phyloP scores from a whole-genome alignment of 768 basidiomycete genomes.

The Dioszegia crocea region DNA sequence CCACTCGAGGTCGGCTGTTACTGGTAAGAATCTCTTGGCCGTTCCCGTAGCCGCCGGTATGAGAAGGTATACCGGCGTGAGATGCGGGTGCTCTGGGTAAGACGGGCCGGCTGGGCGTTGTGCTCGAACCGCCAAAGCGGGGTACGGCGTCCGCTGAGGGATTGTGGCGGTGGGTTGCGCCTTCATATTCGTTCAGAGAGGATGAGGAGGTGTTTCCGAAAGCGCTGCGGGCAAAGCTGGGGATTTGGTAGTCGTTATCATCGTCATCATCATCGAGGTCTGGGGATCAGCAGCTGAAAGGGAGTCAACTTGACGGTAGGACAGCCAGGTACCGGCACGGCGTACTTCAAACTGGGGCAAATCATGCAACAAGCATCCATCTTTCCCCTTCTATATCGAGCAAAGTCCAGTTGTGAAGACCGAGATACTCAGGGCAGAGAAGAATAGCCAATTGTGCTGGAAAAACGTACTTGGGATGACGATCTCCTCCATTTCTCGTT shows the following conservation, averaged over 20 bases:
- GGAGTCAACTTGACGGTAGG: neutral
- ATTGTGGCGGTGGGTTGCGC: slow-evolving; percentile 12
- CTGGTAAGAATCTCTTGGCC: slow-evolving; percentile 13
- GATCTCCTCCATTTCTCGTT: slow-evolving; percentile 19
- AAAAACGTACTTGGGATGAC: slow-evolving; percentile 23
- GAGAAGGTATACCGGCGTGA: slow-evolving; percentile 21
- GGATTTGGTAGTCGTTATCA: slow-evolving; percentile 20
- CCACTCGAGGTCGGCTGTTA: slow-evolving; percentile 12
- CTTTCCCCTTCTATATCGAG: too few species aligned
- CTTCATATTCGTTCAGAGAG: slow-evolving; percentile 21
- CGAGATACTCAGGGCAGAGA: too few species aligned
- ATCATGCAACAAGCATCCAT: too few species aligned
- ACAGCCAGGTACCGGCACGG: neutral
- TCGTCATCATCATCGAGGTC: slow-evolving; percentile 22
- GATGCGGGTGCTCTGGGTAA: slow-evolving; percentile 28
- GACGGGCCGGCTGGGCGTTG: slow-evolving; percentile 24
- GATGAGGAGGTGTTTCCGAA: slow-evolving; percentile 22
- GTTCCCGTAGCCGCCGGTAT: slow-evolving; percentile 3
- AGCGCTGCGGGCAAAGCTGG: slow-evolving; percentile 10
- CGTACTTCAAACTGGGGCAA: neutral
- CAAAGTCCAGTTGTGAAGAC: too few species aligned
- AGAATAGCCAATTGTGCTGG: too few species aligned
- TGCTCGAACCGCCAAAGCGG: slow-evolving; percentile 8
- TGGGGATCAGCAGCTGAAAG: neutral
- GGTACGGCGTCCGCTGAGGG: slow-evolving; percentile 16